phyloP scores from a whole-genome alignment of 2,329 filamentous ascomycete genomes.

The Paraphoma sp. region DNA sequence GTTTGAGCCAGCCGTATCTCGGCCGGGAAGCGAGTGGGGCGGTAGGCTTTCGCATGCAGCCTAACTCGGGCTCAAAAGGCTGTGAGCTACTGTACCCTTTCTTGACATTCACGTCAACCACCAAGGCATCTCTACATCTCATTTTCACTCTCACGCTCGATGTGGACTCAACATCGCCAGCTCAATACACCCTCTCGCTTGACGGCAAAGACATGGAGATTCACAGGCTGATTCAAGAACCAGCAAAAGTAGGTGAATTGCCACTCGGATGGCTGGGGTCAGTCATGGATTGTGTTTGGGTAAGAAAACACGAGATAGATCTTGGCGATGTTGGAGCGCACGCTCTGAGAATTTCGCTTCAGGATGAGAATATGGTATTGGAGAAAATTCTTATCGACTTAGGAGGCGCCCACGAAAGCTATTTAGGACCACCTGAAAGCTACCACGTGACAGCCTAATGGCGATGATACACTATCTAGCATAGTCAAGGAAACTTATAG shows the following conservation, averaged over 20 bases:
- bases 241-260: slow-evolving; percentile 36
- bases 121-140: slow-evolving; percentile 9
- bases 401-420: slow-evolving; percentile 7
- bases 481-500: no score
- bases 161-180: slow-evolving; percentile 50
- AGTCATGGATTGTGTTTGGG: slow-evolving; percentile 57
- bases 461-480: no score
- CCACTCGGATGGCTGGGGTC: slow-evolving; percentile 54
- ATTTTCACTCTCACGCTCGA: slow-evolving; percentile 50
- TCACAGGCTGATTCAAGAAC: slow-evolving; percentile 5
- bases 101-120: slow-evolving; percentile 3
- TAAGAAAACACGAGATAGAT: slow-evolving; percentile 34
- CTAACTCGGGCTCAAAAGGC: neutral
- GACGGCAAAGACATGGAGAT: neutral
- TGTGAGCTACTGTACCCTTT: slow-evolving; percentile 3
- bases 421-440: slow-evolving; percentile 8
- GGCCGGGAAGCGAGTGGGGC: slow-evolving; percentile 4
- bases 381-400: slow-evolving; percentile 10
- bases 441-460: neutral
- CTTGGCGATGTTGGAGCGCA: slow-evolving; percentile 26
- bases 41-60: neutral
- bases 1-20: neutral
- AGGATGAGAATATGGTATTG: slow-evolving; percentile 25
- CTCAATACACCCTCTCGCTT: slow-evolving; percentile 52
- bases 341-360: neutral